A percentile compares a stretch with the other conserved stretches of the same genome.
phyloP scores from a whole-genome alignment of 345 rosid genomes.

The Moricandia moricandioides region DNA sequence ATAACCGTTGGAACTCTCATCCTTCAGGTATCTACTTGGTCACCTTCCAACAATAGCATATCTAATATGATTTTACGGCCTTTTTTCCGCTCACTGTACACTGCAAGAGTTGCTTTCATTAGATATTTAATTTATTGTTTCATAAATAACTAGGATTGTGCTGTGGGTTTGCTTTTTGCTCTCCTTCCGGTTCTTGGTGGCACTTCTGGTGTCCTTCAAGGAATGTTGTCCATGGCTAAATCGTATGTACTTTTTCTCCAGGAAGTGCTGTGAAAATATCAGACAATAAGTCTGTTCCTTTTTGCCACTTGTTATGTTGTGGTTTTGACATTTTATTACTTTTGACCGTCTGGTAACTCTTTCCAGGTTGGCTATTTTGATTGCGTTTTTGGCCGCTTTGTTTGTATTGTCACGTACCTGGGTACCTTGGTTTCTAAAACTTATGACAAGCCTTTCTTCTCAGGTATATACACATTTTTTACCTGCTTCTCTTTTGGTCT shows the following conservation, averaged over 20 bases:
- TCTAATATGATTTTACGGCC: not conserved
- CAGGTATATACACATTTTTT: conserved; percentile 46
- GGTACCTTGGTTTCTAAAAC: conserved; percentile 82
- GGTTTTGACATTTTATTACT: not conserved
- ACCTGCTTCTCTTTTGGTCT: not conserved
- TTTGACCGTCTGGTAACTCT: conserved; percentile 5
- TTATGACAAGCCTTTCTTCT: conserved; percentile 84
- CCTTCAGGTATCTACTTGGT: conserved; percentile 59
- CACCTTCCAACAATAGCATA: not conserved
- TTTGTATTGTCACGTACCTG: conserved; percentile 68
- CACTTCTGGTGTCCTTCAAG: conserved; percentile 80
- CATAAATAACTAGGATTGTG: conserved; percentile 62
- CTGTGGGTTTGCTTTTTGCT: conserved; percentile 91
- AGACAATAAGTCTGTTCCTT: not conserved
- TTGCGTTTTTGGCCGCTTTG: conserved; percentile 68
- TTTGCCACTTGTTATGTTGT: conserved; percentile 1
- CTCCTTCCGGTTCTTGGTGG: conserved; percentile 93
- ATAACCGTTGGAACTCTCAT: conserved; percentile 88
- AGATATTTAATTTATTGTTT: conserved; percentile 7
- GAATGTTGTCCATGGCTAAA: conserved; percentile 80
- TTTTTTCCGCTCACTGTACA: not conserved
- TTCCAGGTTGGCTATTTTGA: conserved; percentile 67
- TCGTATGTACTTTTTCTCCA: conserved; percentile 48
- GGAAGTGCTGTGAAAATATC: conserved; percentile 3
- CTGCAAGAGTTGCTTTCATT: conserved; percentile 12